These are phyloP conservation scores for Calendula officinalis DNA, from an alignment of 129 eudicot species.

Conservation along the genomic window DNA sequence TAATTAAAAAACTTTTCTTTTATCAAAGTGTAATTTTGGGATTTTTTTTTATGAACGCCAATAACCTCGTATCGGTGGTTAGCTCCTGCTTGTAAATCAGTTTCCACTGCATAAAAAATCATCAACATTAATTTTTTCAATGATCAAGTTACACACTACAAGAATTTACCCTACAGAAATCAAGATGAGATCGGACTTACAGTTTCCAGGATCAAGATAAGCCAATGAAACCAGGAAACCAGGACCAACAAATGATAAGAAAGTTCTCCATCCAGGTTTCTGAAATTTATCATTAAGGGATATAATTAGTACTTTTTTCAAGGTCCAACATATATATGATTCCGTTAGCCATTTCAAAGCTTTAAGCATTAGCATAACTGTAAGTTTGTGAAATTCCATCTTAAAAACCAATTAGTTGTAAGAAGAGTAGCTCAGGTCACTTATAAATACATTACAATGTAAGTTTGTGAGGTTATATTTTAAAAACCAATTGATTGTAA, in stretches of 20 bases:
- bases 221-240: conserved; percentile 97
- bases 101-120: conserved; percentile 71
- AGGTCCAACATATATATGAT: not conserved
- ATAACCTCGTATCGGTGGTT: conserved; percentile 79
- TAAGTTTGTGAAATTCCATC: not conserved
- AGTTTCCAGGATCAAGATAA: conserved; percentile 93
- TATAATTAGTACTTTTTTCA: not conserved
- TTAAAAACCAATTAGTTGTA: not conserved
- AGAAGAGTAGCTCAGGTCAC: no score
- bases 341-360: not conserved
- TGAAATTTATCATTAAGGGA: conserved; percentile 20
- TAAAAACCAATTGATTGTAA: no score
- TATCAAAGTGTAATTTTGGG: not conserved
- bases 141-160: no score
- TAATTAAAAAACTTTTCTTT: not conserved
- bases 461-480: no score
- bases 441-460: no score
- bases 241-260: conserved; percentile 82
- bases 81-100: conserved; percentile 99
- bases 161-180: no score
- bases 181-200: conserved; percentile 44
- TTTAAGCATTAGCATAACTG: not conserved
- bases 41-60: conserved; percentile 9
- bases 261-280: conserved; percentile 84
- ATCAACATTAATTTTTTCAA: not conserved